These are phyloP conservation scores for Termitomyces bulborhizus DNA, from an alignment of 768 basidiomycete genomes.

Conservation along the genomic window DNA sequence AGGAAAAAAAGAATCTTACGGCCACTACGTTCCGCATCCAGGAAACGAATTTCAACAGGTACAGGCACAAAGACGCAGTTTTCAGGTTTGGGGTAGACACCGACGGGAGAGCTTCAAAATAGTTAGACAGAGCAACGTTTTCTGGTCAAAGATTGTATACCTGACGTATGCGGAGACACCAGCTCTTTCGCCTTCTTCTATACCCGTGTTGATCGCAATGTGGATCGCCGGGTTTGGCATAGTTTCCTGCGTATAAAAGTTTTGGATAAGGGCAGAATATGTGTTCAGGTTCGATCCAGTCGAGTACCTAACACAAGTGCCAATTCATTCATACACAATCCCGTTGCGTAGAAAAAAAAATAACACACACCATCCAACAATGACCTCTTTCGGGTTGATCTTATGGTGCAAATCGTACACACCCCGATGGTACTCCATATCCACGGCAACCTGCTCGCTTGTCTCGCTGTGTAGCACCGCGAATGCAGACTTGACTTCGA, in stretches of 20 bases:
- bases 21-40: conserved; percentile 79
- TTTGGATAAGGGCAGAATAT: conserved; percentile 95
- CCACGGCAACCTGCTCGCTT: conserved; percentile 89
- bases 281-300: conserved; percentile 89
- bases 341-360: not conserved
- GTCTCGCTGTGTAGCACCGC: conserved; percentile 92
- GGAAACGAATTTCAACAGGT: conserved; percentile 79
- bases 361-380: conserved; percentile 84
- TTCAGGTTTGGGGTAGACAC: conserved; percentile 84
- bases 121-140: conserved; percentile 5
- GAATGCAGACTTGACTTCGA: conserved; percentile 82
- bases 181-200: conserved; percentile 53
- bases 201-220: conserved; percentile 83
- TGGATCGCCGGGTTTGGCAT: conserved; percentile 86
- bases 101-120: conserved; percentile 70
- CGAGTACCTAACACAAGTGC: conserved; percentile 64
- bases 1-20: conserved; percentile 42
- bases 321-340: not conserved
- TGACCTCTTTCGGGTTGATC: conserved; percentile 79
- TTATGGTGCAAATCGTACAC: conserved; percentile 90
- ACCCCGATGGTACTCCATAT: conserved; percentile 91
- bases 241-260: conserved; percentile 94
- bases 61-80: conserved; percentile 94
- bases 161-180: conserved; percentile 87
- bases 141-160: conserved; percentile 30